These are phyloP conservation scores for Yamadazyma endophytica DNA, from an alignment of 805 yeast species.

Conservation along the genomic window DNA sequence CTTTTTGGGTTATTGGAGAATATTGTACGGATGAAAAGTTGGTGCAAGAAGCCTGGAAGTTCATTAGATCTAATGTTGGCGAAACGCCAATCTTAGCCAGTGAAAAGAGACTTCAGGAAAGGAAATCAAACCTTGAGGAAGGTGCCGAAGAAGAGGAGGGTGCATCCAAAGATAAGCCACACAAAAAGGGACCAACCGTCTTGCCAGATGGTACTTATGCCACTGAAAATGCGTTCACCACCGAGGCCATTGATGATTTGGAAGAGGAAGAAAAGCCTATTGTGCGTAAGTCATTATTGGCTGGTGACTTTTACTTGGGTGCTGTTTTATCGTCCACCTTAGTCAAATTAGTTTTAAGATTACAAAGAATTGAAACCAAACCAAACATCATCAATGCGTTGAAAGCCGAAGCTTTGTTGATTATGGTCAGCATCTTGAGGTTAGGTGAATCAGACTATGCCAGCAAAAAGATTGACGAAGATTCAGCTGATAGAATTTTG, in stretches of 20 bases:
- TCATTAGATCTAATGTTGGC: slow-evolving; percentile 77
- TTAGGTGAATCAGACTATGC: slow-evolving; percentile 74
- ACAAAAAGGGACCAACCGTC: slow-evolving; percentile 65
- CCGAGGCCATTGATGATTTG: slow-evolving; percentile 34
- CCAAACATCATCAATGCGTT: slow-evolving; percentile 69
- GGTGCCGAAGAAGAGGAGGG: slow-evolving; percentile 25
- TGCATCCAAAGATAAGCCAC: slow-evolving; percentile 2
- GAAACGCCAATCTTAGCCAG: slow-evolving; percentile 85
- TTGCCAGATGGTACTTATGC: slow-evolving; percentile 99
- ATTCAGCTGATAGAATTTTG: slow-evolving; percentile 89
- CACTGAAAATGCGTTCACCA: slow-evolving; percentile 78
- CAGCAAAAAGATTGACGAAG: slow-evolving; percentile 84
- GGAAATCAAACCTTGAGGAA: slow-evolving; percentile 21
- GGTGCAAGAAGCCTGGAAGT: slow-evolving; percentile 82
- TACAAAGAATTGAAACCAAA: slow-evolving; percentile 52
- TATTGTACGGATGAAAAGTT: slow-evolving; percentile 68
- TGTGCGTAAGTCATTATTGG: slow-evolving; percentile 73
- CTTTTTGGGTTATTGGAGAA: slow-evolving; percentile 96
- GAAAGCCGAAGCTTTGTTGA: slow-evolving; percentile 91
- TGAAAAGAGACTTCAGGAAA: slow-evolving; percentile 44
- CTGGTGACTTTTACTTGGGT: slow-evolving; percentile 88
- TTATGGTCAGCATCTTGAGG: slow-evolving; percentile 86
- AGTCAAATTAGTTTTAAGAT: slow-evolving; percentile 80
- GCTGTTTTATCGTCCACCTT: slow-evolving; percentile 85
- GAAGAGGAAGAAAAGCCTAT: slow-evolving; percentile 55